Conservation (phyloP, 225 moss, liverwort and hornwort genomes). For the Physcomitrellopsis africana region DNA sequence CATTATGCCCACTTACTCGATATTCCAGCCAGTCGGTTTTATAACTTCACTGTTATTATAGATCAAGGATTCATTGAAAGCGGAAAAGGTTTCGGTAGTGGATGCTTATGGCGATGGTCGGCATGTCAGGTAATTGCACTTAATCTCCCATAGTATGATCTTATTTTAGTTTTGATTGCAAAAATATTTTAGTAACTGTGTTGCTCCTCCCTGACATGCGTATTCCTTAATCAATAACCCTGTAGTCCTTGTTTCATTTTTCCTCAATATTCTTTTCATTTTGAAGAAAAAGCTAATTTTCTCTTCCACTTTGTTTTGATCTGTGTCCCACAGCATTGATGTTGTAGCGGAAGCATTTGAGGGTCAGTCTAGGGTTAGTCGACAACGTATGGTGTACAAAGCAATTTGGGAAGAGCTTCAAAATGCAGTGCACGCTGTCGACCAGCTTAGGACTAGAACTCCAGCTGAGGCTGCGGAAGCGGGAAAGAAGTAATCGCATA, state of each 20-base stretch:
- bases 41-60: slow-evolving; percentile 33
- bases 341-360: slow-evolving; percentile 89
- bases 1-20: neutral
- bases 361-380: slow-evolving; percentile 83
- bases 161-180: slow-evolving; percentile 5
- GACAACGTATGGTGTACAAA: slow-evolving; percentile 95
- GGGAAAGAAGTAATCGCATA: slow-evolving; percentile 39
- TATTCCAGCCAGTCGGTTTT: neutral
- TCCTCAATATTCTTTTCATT: neutral
- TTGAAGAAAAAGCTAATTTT: slow-evolving; percentile 6
- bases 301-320: neutral
- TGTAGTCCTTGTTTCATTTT: neutral
- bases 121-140: slow-evolving; percentile 72
- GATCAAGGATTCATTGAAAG: slow-evolving; percentile 78
- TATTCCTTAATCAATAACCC: neutral
- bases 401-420: slow-evolving; percentile 97
- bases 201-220: slow-evolving; percentile 7
- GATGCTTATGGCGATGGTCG: slow-evolving; percentile 97
- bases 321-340: slow-evolving; percentile 62
- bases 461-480: slow-evolving; percentile 69
- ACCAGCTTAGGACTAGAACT: slow-evolving; percentile 81
- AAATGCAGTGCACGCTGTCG: slow-evolving; percentile 88
- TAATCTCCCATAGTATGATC: neutral
- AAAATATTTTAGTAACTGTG: neutral
- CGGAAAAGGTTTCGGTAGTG: slow-evolving; percentile 78